phyloP scores from a whole-genome alignment of 2,329 filamentous ascomycete species.

The Eutypella sp. region DNA sequence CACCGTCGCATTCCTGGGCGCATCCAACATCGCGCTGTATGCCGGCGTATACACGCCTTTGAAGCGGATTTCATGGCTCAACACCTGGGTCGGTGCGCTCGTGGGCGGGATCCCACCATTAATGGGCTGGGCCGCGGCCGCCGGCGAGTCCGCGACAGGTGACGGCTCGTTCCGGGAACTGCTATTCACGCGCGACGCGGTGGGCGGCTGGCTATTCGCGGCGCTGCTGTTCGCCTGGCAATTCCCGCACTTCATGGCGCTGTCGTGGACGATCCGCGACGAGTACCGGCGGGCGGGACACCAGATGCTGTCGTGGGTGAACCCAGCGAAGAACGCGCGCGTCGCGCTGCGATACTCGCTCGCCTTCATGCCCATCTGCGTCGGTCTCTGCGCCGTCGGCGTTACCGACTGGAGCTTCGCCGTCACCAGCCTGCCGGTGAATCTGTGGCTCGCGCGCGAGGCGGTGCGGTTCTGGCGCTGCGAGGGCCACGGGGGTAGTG shows the following conservation, averaged over 20 bases:
- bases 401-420: conserved; percentile 86
- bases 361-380: conserved; percentile 79
- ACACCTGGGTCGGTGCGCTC: conserved; percentile 92
- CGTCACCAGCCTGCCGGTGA: conserved; percentile 73
- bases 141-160: conserved; percentile 75
- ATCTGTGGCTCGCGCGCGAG: conserved; percentile 78
- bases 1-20: conserved; percentile 81
- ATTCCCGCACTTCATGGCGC: conserved; percentile 95
- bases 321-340: conserved; percentile 77
- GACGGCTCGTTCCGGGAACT: conserved; percentile 75
- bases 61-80: conserved; percentile 79
- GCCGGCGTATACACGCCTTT: conserved; percentile 89
- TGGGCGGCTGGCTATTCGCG: conserved; percentile 86
- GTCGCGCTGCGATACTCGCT: conserved; percentile 86
- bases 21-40: conserved; percentile 81
- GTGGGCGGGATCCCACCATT: conserved; percentile 91
- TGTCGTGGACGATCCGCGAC: conserved; percentile 82
- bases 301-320: conserved; percentile 77
- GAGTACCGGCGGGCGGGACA: conserved; percentile 74
- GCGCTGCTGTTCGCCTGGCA: conserved; percentile 90
- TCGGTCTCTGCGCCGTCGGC: conserved; percentile 70
- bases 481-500: conserved; percentile 73
- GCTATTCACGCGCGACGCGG: conserved; percentile 58
- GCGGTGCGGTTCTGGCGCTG: conserved; percentile 76
- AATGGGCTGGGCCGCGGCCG: conserved; percentile 97